These are phyloP conservation scores for Kwoniella dendrophila DNA, from an alignment of 768 basidiomycete genomes.

Conservation along the genomic window DNA sequence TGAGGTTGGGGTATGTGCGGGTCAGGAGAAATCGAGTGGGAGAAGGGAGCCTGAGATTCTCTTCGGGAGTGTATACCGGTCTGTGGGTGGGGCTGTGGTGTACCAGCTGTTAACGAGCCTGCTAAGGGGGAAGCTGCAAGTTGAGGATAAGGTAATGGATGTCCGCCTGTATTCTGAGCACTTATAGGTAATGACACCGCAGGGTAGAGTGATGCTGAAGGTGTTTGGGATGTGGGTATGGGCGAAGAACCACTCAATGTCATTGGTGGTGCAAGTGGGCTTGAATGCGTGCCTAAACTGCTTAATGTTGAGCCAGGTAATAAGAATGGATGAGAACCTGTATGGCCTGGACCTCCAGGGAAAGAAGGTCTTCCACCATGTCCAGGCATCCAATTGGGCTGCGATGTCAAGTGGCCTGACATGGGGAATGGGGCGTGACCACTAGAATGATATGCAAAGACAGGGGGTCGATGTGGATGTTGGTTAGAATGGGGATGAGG, in stretches of 20 bases:
- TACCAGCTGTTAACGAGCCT: conserved; percentile 34
- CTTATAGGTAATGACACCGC: conserved; percentile 27
- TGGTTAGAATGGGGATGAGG: no score
- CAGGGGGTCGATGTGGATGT: conserved; percentile 16
- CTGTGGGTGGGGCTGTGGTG: neutral
- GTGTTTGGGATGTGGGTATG: conserved; percentile 18
- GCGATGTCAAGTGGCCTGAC: conserved; percentile 27
- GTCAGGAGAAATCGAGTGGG: conserved; percentile 22
- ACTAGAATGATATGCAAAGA: conserved; percentile 26
- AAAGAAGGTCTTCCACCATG: conserved; percentile 21
- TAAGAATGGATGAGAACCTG: conserved; percentile 20
- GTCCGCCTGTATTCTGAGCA: conserved; percentile 33
- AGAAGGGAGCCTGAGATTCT: conserved; percentile 9
- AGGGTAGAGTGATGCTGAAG: conserved; percentile 14
- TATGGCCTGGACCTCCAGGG: conserved; percentile 16
- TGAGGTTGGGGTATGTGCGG: neutral
- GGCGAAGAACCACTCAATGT: conserved; percentile 24
- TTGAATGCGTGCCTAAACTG: no score
- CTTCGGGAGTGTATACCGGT: neutral
- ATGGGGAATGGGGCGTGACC: conserved; percentile 24
- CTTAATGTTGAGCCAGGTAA: conserved; percentile 23
- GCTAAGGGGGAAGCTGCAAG: conserved; percentile 43
- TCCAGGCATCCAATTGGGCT: conserved; percentile 21
- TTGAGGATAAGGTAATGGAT: conserved; percentile 15
- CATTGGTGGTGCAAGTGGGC: conserved; percentile 21